Conservation (phyloP, 1,139 yeast species). For the Nadsonia commutata region DNA sequence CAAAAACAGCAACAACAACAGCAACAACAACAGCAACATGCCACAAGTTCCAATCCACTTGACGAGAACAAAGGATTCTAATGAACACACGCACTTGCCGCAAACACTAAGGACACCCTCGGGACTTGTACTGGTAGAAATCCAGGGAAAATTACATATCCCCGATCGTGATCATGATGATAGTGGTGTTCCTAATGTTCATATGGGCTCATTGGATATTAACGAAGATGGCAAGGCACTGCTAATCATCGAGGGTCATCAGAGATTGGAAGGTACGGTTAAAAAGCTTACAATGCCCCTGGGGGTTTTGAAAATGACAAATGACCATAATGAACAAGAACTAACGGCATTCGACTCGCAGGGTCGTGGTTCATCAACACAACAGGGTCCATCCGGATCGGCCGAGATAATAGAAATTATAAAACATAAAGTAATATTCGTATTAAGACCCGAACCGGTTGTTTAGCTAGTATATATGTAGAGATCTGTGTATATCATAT, state of each 20-base stretch:
- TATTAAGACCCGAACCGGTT: constrained; percentile 4
- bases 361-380: not conserved
- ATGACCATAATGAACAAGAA: not conserved
- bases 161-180: constrained; percentile 1
- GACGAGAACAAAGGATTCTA: not conserved
- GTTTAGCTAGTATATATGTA: no score
- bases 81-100: not conserved
- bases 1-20: constrained; percentile 2
- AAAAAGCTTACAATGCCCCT: constrained; percentile 8
- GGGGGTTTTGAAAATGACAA: constrained; percentile 6
- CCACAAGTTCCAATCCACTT: not conserved
- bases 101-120: constrained; percentile 3
- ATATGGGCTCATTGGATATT: constrained; percentile 4
- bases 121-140: constrained; percentile 5
- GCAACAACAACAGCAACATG: not conserved
- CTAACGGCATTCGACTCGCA: not conserved
- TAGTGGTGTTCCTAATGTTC: not conserved
- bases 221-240: not conserved
- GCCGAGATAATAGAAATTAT: constrained; percentile 5
- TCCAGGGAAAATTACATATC: constrained; percentile 5
- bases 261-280: constrained; percentile 4
- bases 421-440: constrained; percentile 4
- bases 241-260: constrained; percentile 4
- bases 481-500: no score
- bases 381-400: not conserved